Evolutionary conservation across 1,284 basidiomycete species (phyloP), one percentile per base, ranked within the genome.

Genomic region (Veloporphyrellus conicus): DNA sequence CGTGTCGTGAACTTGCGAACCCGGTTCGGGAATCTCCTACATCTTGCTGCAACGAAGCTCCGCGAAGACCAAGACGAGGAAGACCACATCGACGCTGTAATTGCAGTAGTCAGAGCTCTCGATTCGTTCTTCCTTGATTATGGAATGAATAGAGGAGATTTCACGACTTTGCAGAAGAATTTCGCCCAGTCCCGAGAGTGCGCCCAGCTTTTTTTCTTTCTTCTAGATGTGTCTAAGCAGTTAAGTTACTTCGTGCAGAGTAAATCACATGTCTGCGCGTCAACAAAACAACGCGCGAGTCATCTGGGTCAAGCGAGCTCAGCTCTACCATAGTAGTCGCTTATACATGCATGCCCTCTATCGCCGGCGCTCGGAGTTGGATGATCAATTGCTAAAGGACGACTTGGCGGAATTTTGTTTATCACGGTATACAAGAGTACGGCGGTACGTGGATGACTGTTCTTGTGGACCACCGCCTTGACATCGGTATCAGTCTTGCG

Each of bases 61-160:
- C 77, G 77, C 38, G 72, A 75, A 55, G 76, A 76, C 37, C 66
- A 77, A 54, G 53, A 75, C 56, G 69, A 74, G 46, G 93, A 96
- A 68, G 93, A 94, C 64, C 93, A 95, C 56, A 93, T 94, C 48
- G 96, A 99, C 64, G 86, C 90, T 10, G 83, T 96, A 52, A 75
- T 87, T 27, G 73, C 74, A 27, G 76, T 89, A 20, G 76, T 78
- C 12, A 81, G 79, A 54, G 82, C 83, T 1, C 83, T 90, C 38
- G 88, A 91, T 54, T 79, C 82, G 1, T 88, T 80, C 59, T 71
- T 91, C 54, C 72, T 90, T 42, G 81, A 83, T 49, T 90, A 90
- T 64, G 88, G 79, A 9, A 72, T 87, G 63, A 79, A 71, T 38
- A 71, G 79, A 55, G 68, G 68, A 43, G 76, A 78, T 42, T 86